Evolutionary conservation across 2,329 filamentous ascomycete species (phyloP).

Genomic region (Fusarium gaditjirri): DNA sequence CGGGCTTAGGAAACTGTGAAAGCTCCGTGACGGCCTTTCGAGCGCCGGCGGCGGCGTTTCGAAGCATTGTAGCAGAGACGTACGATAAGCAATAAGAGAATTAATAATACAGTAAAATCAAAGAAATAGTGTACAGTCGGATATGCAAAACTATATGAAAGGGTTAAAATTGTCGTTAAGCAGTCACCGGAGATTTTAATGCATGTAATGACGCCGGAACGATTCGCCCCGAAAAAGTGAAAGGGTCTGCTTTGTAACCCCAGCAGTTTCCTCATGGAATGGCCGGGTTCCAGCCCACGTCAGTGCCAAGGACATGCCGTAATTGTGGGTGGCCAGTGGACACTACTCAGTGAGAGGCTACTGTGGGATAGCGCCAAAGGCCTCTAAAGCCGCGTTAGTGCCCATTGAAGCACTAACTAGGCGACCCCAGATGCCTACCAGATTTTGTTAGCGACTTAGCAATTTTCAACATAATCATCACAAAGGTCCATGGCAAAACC

Average conservation of each 20-base stretch:
- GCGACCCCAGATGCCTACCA: rapidly evolving
- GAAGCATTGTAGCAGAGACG: constrained; percentile 56
- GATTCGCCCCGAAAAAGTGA: constrained; percentile 31
- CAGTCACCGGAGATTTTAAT: constrained; percentile 40
- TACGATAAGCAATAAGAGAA: background rate
- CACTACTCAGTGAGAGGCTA: constrained; percentile 26
- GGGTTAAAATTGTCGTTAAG: constrained; percentile 21
- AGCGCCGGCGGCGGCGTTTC: constrained; percentile 62
- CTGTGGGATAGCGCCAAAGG: constrained; percentile 18
- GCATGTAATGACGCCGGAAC: constrained; percentile 40
- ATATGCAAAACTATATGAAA: constrained; percentile 8
- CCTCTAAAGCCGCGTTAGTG: constrained; percentile 17
- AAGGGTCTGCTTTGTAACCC: constrained; percentile 34
- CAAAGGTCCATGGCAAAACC: constrained; percentile 43
- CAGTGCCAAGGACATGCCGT: constrained; percentile 38
- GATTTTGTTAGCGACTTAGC: background rate
- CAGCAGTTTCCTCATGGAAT: constrained; percentile 13
- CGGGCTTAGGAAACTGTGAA: constrained; percentile 78
- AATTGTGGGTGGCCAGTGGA: constrained; percentile 31
- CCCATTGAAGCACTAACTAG: background rate
- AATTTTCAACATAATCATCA: constrained; percentile 14
- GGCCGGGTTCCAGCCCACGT: constrained; percentile 29
- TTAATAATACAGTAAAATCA: constrained; percentile 36
- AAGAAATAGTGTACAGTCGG: constrained; percentile 29
- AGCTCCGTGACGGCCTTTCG: constrained; percentile 79